Conservation (phyloP, 2,329 filamentous ascomycete species). For the Pseudocercospora musae region DNA sequence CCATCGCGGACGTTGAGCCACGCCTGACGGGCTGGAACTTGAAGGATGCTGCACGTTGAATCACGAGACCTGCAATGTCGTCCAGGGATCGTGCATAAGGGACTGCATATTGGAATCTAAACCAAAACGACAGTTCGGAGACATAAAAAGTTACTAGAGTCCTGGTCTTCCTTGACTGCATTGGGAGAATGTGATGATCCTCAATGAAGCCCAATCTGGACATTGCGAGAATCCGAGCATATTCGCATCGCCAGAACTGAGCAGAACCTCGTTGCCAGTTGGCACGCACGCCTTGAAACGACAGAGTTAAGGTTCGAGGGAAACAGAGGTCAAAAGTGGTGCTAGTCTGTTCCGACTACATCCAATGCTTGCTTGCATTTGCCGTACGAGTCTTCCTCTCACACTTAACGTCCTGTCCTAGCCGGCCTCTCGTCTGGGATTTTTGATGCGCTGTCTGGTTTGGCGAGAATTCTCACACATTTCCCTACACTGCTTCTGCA, state of each 20-base stretch:
- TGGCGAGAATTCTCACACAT: neutral
- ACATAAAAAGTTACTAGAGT: neutral
- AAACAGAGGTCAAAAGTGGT: conserved; percentile 1
- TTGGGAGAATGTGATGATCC: too few species aligned
- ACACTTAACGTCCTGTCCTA: neutral
- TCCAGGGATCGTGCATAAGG: neutral
- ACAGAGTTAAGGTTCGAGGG: conserved; percentile 2
- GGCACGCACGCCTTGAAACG: neutral
- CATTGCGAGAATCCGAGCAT: neutral
- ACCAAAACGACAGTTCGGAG: conserved; percentile 1
- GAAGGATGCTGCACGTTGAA: neutral
- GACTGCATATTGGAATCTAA: neutral
- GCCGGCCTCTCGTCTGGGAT: neutral
- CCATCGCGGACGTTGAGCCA: conserved; percentile 12
- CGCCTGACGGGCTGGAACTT: too few species aligned
- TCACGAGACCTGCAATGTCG: neutral
- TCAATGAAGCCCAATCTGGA: neutral
- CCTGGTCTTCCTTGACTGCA: neutral
- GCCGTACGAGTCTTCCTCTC: neutral
- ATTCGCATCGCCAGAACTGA: neutral
- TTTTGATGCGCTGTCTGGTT: conserved; percentile 1
- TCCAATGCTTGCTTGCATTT: conserved; percentile 2
- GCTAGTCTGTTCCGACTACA: conserved; percentile 2
- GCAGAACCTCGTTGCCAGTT: neutral
- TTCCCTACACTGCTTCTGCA: neutral